Percentiles rank a stretch among this genome's conserved stretches.
phyloP scores from a whole-genome alignment of 257 asterid genomes.

The Gardenia jasminoides region DNA sequence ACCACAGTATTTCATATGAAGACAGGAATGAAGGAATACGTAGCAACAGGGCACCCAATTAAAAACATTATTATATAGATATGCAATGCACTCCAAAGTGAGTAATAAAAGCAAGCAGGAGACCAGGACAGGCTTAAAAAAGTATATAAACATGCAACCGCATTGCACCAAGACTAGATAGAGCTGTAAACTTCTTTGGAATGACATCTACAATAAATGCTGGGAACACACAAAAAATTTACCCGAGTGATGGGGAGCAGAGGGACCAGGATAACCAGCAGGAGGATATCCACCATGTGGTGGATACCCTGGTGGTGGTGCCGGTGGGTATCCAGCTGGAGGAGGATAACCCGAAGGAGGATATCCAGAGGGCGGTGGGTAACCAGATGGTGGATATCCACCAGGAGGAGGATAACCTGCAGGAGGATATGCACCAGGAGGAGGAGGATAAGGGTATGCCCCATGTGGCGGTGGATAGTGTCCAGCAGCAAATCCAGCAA shows the following conservation, averaged over 20 bases:
- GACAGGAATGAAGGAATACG: not conserved
- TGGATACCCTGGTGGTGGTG: conserved; percentile 34
- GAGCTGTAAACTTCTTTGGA: not conserved
- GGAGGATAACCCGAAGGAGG: conserved; percentile 33
- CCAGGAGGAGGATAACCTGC: conserved; percentile 20
- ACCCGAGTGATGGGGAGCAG: conserved; percentile 45
- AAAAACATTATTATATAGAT: not conserved
- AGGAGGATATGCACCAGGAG: conserved; percentile 32
- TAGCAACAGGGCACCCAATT: not conserved
- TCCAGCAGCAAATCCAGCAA: conserved; percentile 40
- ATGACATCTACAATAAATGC: not conserved
- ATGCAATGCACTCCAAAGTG: not conserved
- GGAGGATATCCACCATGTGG: conserved; percentile 47
- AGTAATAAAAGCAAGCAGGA: not conserved
- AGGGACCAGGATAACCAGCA: conserved; percentile 46
- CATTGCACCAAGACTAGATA: not conserved
- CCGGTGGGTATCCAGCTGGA: conserved; percentile 28
- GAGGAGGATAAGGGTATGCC: conserved; percentile 42
- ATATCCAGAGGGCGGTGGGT: conserved; percentile 40
- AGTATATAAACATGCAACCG: not conserved
- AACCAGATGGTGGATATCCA: conserved; percentile 38
- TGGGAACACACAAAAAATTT: not conserved
- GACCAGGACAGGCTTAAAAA: not conserved
- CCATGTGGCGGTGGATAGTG: conserved; percentile 36
- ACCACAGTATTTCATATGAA: not conserved